A percentile compares a stretch with the other conserved stretches of the same genome.
Conservation (phyloP, 352 stramenopile species). For the Aphanomyces astaci region DNA sequence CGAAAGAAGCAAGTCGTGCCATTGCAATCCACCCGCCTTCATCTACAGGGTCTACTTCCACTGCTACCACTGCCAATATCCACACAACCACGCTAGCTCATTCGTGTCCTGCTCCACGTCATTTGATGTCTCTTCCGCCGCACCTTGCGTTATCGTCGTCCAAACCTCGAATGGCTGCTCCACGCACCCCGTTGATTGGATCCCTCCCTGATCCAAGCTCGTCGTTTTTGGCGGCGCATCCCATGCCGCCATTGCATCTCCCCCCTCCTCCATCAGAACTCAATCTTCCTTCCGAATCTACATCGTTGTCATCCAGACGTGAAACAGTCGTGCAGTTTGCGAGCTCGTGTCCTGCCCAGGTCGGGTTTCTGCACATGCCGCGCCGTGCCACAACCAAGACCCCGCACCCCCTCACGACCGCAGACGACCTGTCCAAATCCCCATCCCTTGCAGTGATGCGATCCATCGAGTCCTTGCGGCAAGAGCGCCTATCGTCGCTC, state of each 20-base stretch:
- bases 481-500: not conserved
- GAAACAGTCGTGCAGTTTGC: slow-evolving; percentile 23
- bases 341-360: slow-evolving; percentile 11
- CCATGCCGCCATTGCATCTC: slow-evolving; percentile 15
- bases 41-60: not conserved
- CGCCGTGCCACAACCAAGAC: not conserved
- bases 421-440: slow-evolving; percentile 16
- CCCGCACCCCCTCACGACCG: not conserved
- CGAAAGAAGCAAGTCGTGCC: not conserved
- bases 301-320: not conserved
- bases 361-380: slow-evolving; percentile 9
- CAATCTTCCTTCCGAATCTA: not conserved
- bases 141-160: not conserved
- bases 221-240: slow-evolving; percentile 4
- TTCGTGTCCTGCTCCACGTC: slow-evolving; percentile 14
- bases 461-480: slow-evolving; percentile 3
- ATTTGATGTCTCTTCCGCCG: not conserved
- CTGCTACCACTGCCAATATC: not conserved
- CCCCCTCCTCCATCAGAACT: not conserved
- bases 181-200: slow-evolving; percentile 13
- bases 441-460: slow-evolving; percentile 19
- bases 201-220: slow-evolving; percentile 17
- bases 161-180: not conserved
- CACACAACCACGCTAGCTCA: slow-evolving; percentile 2
- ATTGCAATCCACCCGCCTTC: slow-evolving; percentile 4